These are phyloP conservation scores for Phytophthora macrochlamydospora DNA, from an alignment of 352 stramenopile species.

Conservation along the genomic window DNA sequence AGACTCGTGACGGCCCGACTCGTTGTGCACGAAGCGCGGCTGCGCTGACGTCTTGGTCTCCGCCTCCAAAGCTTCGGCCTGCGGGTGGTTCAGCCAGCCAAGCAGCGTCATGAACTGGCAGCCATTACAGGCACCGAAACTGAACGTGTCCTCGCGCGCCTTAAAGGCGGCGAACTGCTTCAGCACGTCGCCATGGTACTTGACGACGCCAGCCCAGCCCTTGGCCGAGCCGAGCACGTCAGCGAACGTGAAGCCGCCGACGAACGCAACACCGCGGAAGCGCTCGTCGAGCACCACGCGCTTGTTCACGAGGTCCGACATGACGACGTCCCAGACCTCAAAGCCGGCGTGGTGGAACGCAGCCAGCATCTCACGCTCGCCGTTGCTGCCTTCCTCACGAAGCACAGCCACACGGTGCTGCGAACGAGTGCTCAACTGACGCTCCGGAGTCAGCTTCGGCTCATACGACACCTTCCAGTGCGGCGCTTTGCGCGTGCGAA, in stretches of 20 bases:
- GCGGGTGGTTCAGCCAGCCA: conserved; percentile 92
- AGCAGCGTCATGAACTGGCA: conserved; percentile 99
- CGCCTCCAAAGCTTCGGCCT: conserved; percentile 55
- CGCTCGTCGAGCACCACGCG: conserved; percentile 90
- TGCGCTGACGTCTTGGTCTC: conserved; percentile 63
- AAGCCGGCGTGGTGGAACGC: conserved; percentile 98
- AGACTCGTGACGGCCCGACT: conserved; percentile 96
- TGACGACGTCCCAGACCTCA: conserved; percentile 98
- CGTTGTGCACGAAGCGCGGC: conserved; percentile 98
- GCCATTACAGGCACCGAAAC: conserved; percentile 99
- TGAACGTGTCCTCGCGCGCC: conserved; percentile 97
- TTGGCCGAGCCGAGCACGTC: conserved; percentile 99
- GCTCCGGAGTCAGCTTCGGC: conserved; percentile 81
- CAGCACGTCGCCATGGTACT: conserved; percentile 96
- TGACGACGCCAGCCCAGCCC: conserved; percentile 98
- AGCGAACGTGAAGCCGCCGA: conserved; percentile 99
- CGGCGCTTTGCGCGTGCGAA: conserved; percentile 88
- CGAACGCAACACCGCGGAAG: conserved; percentile 98
- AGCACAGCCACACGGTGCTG: conserved; percentile 97
- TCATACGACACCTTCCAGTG: conserved; percentile 92
- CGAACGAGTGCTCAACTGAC: conserved; percentile 75
- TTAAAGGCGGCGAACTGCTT: conserved; percentile 98
- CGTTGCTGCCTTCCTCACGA: conserved; percentile 99
- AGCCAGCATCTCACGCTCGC: conserved; percentile 98
- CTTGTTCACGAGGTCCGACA: conserved; percentile 95